Percentiles rank a stretch among this genome's conserved stretches.
Conservation (phyloP, 1,139 yeast species). For the Geotrichum siamense region DNA sequence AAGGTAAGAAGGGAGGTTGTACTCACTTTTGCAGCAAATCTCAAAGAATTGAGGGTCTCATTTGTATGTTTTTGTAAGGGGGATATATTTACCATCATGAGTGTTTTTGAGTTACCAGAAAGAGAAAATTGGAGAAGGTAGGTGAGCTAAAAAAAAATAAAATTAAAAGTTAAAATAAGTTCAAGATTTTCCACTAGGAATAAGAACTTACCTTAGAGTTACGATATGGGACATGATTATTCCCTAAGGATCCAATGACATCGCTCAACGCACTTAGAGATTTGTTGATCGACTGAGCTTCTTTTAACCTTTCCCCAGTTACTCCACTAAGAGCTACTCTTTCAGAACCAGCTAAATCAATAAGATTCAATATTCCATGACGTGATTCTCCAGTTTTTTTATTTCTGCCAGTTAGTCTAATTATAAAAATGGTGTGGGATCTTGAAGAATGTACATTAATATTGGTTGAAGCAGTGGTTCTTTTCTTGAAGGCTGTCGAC, state of each 20-base stretch:
- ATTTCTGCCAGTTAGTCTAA: slow-evolving; percentile 55
- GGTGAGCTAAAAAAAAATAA: slow-evolving; percentile 46
- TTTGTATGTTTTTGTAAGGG: slow-evolving; percentile 54
- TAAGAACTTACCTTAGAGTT: slow-evolving; percentile 36
- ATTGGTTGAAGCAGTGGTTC: slow-evolving; percentile 71
- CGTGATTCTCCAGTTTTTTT: slow-evolving; percentile 43
- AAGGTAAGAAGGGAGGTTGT: too few species aligned
- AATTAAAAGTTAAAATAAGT: neutral
- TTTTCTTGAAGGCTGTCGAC: slow-evolving; percentile 47
- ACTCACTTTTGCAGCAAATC: slow-evolving; percentile 72
- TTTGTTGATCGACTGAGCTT: slow-evolving; percentile 84
- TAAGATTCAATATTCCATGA: slow-evolving; percentile 60
- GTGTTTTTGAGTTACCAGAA: slow-evolving; percentile 78
- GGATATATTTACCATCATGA: slow-evolving; percentile 89
- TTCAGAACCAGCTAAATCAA: slow-evolving; percentile 88
- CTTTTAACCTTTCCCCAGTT: slow-evolving; percentile 71
- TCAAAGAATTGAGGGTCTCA: slow-evolving; percentile 75
- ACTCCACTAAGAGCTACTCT: slow-evolving; percentile 58
- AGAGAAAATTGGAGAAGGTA: slow-evolving; percentile 80
- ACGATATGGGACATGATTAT: slow-evolving; percentile 48
- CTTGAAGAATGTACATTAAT: slow-evolving; percentile 74
- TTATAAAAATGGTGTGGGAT: slow-evolving; percentile 64
- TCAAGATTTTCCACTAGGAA: slow-evolving; percentile 38
- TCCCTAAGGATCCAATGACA: slow-evolving; percentile 69
- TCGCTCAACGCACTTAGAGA: slow-evolving; percentile 86